Conservation (phyloP, 2,329 filamentous ascomycete genomes). For the Aureobasidium sp. region DNA sequence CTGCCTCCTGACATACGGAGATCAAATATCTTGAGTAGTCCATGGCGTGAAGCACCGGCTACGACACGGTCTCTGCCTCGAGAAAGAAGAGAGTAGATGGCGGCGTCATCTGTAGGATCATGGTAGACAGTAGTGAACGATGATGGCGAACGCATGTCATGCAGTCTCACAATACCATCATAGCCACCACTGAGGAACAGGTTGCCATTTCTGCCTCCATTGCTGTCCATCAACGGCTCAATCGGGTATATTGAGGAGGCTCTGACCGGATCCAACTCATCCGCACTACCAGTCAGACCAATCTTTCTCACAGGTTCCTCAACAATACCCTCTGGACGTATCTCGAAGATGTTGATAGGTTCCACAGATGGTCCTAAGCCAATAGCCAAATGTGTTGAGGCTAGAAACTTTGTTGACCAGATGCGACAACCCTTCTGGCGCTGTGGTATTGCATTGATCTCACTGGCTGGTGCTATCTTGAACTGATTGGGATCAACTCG, state of each 20-base stretch:
- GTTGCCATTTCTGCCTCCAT: constrained; percentile 35
- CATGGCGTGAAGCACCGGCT: constrained; percentile 50
- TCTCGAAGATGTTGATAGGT: constrained; percentile 43
- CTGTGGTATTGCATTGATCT: constrained; percentile 25
- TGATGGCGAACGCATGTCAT: constrained; percentile 51
- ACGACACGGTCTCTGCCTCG: constrained; percentile 52
- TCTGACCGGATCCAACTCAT: constrained; percentile 21
- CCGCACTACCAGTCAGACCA: constrained; percentile 23
- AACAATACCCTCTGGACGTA: constrained; percentile 40
- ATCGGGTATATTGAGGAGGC: constrained; percentile 40
- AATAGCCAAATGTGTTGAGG: constrained; percentile 43
- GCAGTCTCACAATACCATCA: constrained; percentile 51
- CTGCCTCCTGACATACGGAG: constrained; percentile 44
- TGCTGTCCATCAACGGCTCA: constrained; percentile 14
- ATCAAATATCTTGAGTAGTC: constrained; percentile 56
- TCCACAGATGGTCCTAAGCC: constrained; percentile 40
- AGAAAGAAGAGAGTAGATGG: constrained; percentile 52
- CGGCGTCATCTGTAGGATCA: constrained; percentile 51
- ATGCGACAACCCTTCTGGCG: constrained; percentile 24
- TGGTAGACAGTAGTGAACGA: constrained; percentile 36
- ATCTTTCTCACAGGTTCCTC: constrained; percentile 34
- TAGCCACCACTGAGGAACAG: constrained; percentile 55
- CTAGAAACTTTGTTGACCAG: constrained; percentile 50
- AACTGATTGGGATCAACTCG: constrained; percentile 20
- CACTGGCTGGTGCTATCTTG: constrained; percentile 32